These are phyloP conservation scores for Pseudocercospora fijiensis DNA, from an alignment of 2,329 filamentous ascomycete species.

Conservation along the genomic window DNA sequence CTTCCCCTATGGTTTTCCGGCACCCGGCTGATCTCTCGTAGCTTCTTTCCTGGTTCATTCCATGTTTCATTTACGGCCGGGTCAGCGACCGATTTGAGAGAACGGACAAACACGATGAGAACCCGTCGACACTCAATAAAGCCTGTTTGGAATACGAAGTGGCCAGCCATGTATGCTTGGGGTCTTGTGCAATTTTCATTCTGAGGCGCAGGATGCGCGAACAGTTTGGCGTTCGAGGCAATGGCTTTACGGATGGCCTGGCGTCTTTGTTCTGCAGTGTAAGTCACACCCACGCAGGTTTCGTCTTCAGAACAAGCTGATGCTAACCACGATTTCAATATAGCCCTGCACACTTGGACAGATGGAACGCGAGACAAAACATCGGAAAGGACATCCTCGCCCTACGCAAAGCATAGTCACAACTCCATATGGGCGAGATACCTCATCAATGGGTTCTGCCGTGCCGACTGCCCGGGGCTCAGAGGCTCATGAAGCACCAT, in stretches of 20 bases:
- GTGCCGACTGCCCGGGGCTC: too few relatives aligned
- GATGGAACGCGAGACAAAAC: background rate
- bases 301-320: background rate
- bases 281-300: background rate
- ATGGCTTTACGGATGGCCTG: background rate
- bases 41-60: background rate
- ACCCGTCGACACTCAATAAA: background rate
- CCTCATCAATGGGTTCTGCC: too few relatives aligned
- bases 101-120: background rate
- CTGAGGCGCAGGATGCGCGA: background rate
- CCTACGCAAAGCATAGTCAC: background rate
- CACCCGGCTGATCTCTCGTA: background rate
- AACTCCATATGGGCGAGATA: background rate
- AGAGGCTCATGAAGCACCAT: background rate
- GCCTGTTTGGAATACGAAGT: background rate
- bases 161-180: background rate
- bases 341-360: background rate
- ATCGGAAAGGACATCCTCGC: background rate
- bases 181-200: background rate
- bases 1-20: background rate
- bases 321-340: background rate
- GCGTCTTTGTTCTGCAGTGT: background rate
- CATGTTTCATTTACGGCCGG: background rate
- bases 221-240: background rate
- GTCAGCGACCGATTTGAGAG: background rate